phyloP scores from a whole-genome alignment of 164 flowering plant species.

The Magnolia kwangsiensis region DNA sequence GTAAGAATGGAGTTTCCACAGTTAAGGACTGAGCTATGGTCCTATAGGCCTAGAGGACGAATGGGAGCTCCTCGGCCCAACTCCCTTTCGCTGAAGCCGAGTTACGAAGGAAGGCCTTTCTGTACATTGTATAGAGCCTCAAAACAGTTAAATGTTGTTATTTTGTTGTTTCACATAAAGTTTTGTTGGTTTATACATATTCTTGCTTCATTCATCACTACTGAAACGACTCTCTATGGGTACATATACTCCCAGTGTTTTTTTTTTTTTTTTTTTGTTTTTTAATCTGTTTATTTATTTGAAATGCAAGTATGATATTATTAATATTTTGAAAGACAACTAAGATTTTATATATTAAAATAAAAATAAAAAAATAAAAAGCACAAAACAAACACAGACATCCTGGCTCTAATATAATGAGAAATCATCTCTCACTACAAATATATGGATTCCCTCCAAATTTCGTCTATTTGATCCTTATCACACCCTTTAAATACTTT shows the following conservation, averaged over 20 bases:
- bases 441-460: neutral
- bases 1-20: no score
- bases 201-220: neutral
- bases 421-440: neutral
- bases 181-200: neutral
- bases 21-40: no score
- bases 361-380: no score
- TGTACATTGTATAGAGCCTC: constrained; percentile 92
- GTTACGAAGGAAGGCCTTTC: constrained; percentile 33
- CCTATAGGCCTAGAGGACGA: no score
- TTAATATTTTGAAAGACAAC: no score
- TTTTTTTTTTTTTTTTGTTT: no score
- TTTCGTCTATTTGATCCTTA: neutral
- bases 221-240: no score
- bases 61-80: no score
- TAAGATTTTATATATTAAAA: no score
- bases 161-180: constrained; percentile 2
- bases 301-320: no score
- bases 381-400: neutral
- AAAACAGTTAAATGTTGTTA: constrained; percentile 66
- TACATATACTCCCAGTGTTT: neutral
- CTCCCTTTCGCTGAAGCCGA: no score
- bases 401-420: neutral
- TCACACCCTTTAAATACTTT: neutral
- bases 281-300: no score